Conservation (phyloP, 768 basidiomycete genomes). For the Tricholoma furcatifolium region DNA sequence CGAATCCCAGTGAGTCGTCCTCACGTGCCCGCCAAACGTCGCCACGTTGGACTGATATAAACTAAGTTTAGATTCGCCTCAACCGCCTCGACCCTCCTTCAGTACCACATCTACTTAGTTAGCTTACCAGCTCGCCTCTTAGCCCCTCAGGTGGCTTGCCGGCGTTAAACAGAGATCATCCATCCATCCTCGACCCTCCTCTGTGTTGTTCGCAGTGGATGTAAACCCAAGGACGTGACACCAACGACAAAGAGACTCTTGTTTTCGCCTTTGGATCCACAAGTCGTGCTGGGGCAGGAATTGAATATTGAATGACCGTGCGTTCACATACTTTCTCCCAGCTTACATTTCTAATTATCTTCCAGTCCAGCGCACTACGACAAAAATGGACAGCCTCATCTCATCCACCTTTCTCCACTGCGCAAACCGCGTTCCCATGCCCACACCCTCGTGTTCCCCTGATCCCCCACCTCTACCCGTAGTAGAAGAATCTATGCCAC, state of each 20-base stretch:
- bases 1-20: too few relatives aligned
- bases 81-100: too few relatives aligned
- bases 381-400: constrained; percentile 67
- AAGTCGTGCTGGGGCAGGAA: constrained; percentile 92
- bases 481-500: too few relatives aligned
- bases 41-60: too few relatives aligned
- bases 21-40: too few relatives aligned
- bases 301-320: constrained; percentile 95
- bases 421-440: constrained; percentile 56
- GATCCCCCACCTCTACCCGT: constrained; percentile 26
- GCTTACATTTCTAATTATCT: background rate
- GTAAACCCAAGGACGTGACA: constrained; percentile 60
- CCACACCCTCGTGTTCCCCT: constrained; percentile 5
- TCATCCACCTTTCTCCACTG: constrained; percentile 73
- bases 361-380: constrained; percentile 50
- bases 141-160: too few relatives aligned
- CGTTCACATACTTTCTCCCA: constrained; percentile 24
- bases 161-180: too few relatives aligned
- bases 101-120: too few relatives aligned
- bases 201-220: too few relatives aligned
- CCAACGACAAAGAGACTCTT: constrained; percentile 31
- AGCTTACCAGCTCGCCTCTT: too few relatives aligned
- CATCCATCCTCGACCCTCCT: too few relatives aligned
- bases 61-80: too few relatives aligned
- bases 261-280: constrained; percentile 81